These are phyloP conservation scores for Collybiopsis luxurians DNA, from an alignment of 768 basidiomycete genomes.

Conservation along the genomic window DNA sequence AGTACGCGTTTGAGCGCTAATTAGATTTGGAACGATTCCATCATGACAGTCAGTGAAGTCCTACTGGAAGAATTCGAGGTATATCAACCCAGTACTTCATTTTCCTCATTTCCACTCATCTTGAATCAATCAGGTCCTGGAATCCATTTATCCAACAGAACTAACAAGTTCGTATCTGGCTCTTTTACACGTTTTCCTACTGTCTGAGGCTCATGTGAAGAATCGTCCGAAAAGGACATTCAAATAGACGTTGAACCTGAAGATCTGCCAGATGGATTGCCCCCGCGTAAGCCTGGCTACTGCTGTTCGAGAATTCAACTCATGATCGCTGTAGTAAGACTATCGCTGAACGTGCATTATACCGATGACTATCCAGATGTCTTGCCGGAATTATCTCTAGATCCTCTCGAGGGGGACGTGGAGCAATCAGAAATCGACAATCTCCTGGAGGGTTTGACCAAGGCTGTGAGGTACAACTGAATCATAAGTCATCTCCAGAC, in stretches of 20 bases:
- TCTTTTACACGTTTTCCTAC: conserved; percentile 24
- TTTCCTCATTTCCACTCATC: conserved; percentile 7
- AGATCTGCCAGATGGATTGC: conserved; percentile 59
- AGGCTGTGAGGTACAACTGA: conserved; percentile 43
- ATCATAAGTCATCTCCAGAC: neutral
- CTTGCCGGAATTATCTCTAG: conserved; percentile 70
- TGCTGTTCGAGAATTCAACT: conserved; percentile 12
- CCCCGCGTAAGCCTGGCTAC: conserved; percentile 43
- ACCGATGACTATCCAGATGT: conserved; percentile 81
- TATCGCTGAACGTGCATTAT: conserved; percentile 75
- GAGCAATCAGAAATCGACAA: conserved; percentile 53
- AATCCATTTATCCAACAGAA: conserved; percentile 95
- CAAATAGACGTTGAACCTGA: conserved; percentile 89
- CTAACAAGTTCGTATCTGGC: conserved; percentile 72
- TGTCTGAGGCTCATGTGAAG: conserved; percentile 62
- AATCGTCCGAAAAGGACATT: conserved; percentile 78
- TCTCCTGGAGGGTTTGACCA: conserved; percentile 55
- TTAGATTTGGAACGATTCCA: neutral
- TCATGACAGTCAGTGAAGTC: conserved; percentile 60
- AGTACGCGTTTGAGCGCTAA: neutral
- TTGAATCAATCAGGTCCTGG: conserved; percentile 65
- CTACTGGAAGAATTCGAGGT: conserved; percentile 93
- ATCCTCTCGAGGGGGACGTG: conserved; percentile 55
- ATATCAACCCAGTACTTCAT: too few relatives aligned
- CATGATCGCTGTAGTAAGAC: conserved; percentile 51